phyloP scores from a whole-genome alignment of 306 rosid genomes.

The Casuarina cunninghamiana region DNA sequence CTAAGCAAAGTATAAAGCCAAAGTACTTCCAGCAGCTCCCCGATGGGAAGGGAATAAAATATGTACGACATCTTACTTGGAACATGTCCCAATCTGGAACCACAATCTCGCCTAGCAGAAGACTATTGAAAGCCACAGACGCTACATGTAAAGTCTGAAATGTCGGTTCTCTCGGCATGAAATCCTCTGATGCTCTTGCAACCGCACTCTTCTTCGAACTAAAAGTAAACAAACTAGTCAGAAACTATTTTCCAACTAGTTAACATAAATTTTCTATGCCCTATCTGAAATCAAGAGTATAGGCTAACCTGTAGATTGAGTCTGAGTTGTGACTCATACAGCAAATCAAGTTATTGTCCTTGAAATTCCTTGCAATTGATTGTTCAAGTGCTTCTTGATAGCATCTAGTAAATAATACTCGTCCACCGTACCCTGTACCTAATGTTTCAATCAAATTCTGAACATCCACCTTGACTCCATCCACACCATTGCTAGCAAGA shows the following conservation, averaged over 20 bases:
- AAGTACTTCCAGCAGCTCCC: not conserved
- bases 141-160: slow-evolving; percentile 73
- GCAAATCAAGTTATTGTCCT: slow-evolving; percentile 53
- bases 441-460: slow-evolving; percentile 69
- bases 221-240: slow-evolving; percentile 13
- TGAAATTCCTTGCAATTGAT: slow-evolving; percentile 57
- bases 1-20: slow-evolving; percentile 6
- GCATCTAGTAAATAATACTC: slow-evolving; percentile 45
- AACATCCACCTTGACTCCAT: slow-evolving; percentile 77
- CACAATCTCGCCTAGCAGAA: slow-evolving; percentile 70
- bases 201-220: slow-evolving; percentile 69
- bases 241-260: slow-evolving; percentile 4
- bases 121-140: slow-evolving; percentile 69
- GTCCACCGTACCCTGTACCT: slow-evolving; percentile 67
- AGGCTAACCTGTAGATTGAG: slow-evolving; percentile 58
- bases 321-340: slow-evolving; percentile 71
- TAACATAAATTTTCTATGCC: not conserved
- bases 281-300: slow-evolving; percentile 3
- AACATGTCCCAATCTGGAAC: slow-evolving; percentile 89
- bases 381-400: slow-evolving; percentile 67
- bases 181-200: slow-evolving; percentile 79
- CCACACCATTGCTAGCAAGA: slow-evolving; percentile 59
- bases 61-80: slow-evolving; percentile 44
- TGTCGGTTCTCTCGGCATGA: slow-evolving; percentile 76
- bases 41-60: slow-evolving; percentile 6